These are phyloP conservation scores for Salix caprea DNA, from an alignment of 345 rosid species.

Conservation along the genomic window DNA sequence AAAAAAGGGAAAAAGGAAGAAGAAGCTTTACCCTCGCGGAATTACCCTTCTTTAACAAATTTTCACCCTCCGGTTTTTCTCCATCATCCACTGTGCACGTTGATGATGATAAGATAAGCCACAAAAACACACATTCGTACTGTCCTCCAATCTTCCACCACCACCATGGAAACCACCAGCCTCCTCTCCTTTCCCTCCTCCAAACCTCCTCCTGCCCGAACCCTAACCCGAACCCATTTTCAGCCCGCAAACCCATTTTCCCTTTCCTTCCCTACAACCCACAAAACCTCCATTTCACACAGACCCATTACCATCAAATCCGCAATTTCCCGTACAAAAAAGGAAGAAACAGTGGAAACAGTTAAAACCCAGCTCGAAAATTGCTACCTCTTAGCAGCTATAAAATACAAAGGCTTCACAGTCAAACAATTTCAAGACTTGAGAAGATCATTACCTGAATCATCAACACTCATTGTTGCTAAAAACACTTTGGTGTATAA, in stretches of 20 bases:
- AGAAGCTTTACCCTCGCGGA: too few species aligned
- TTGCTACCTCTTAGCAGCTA: conserved; percentile 78
- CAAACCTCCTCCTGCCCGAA: conserved; percentile 21
- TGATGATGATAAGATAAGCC: conserved; percentile 20
- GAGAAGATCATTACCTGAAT: conserved; percentile 62
- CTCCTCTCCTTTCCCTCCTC: conserved; percentile 60
- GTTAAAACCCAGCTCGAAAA: conserved; percentile 75
- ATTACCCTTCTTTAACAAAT: background rate
- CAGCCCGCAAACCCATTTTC: conserved; percentile 18
- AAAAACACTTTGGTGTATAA: conserved; percentile 82
- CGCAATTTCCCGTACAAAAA: conserved; percentile 76
- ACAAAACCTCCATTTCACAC: conserved; percentile 14
- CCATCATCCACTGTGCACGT: background rate
- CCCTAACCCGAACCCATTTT: conserved; percentile 25
- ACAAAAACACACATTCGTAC: background rate
- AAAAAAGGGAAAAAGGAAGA: too few species aligned
- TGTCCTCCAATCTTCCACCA: background rate
- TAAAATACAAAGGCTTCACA: conserved; percentile 70
- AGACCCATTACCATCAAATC: conserved; percentile 40
- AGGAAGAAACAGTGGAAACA: conserved; percentile 75
- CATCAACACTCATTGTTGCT: conserved; percentile 67
- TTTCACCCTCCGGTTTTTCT: background rate
- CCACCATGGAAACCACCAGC: conserved; percentile 52
- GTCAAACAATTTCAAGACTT: conserved; percentile 86
- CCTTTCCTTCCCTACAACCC: conserved; percentile 21